A percentile compares a stretch with the other conserved stretches of the same genome.
Evolutionary conservation across 768 basidiomycete species (phyloP).

Genomic region (Russula olivacea): DNA sequence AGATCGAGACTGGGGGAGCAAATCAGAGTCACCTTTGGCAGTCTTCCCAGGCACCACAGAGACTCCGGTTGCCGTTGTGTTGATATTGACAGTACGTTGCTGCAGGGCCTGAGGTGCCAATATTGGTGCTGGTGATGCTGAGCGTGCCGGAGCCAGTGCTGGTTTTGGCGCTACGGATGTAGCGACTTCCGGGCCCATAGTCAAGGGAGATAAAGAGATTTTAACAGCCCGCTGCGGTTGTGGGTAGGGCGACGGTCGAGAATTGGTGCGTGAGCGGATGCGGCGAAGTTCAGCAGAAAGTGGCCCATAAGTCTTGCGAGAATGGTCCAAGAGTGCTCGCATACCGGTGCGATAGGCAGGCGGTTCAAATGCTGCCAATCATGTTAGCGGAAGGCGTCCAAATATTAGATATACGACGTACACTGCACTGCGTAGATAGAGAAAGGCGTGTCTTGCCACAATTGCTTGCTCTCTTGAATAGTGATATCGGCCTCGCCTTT

Average conservation of each 20-base stretch:
- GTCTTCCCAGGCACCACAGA: constrained; percentile 34
- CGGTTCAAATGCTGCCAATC: constrained; percentile 52
- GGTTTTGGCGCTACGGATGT: constrained; percentile 18
- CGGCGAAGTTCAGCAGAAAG: constrained; percentile 67
- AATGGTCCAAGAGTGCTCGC: constrained; percentile 68
- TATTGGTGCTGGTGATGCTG: constrained; percentile 36
- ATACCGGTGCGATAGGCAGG: constrained; percentile 59
- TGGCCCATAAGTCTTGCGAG: constrained; percentile 62
- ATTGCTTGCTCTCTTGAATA: constrained; percentile 57
- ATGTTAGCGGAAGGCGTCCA: constrained; percentile 6
- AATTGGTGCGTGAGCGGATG: constrained; percentile 61
- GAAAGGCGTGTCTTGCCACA: constrained; percentile 68
- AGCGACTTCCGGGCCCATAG: constrained; percentile 30
- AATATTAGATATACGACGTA: constrained; percentile 35
- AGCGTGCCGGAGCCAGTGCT: constrained; percentile 27
- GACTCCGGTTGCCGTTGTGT: constrained; percentile 26
- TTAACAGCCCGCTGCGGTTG: constrained; percentile 40
- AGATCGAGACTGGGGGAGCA: constrained; percentile 44
- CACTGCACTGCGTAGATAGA: constrained; percentile 69
- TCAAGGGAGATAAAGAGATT: constrained; percentile 42
- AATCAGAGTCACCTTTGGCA: constrained; percentile 31
- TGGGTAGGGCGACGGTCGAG: constrained; percentile 71
- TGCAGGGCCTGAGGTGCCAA: constrained; percentile 23
- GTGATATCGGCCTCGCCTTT: constrained; percentile 61
- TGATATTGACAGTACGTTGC: constrained; percentile 14